phyloP scores from a whole-genome alignment of 306 rosid genomes.

The Cicer yamashitae region DNA sequence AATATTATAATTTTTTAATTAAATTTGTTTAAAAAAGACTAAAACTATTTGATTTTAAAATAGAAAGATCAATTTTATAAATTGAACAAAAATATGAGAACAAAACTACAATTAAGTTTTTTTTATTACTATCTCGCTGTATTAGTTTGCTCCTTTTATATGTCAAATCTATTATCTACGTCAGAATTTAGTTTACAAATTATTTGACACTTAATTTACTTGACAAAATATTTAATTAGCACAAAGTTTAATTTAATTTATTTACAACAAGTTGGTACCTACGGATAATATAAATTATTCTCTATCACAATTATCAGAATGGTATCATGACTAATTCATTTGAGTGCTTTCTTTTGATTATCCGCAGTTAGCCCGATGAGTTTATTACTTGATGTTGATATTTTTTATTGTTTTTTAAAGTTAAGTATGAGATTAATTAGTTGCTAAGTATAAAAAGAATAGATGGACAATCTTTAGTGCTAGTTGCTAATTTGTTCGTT shows the following conservation, averaged over 20 bases:
- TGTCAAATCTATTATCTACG: too few species aligned
- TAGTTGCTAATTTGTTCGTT: background rate
- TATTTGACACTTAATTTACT: slow-evolving; percentile 32
- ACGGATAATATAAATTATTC: slow-evolving; percentile 49
- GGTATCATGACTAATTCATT: slow-evolving; percentile 47
- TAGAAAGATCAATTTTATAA: too few species aligned
- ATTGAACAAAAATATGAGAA: too few species aligned
- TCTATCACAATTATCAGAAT: slow-evolving; percentile 43
- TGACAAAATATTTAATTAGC: slow-evolving; percentile 8
- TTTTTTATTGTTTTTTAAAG: slow-evolving; percentile 6
- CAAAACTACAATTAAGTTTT: too few species aligned
- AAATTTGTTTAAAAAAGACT: too few species aligned
- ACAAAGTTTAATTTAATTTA: slow-evolving; percentile 34
- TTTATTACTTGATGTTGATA: slow-evolving; percentile 36
- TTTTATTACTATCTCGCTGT: too few species aligned
- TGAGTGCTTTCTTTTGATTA: slow-evolving; percentile 52
- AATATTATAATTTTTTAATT: too few species aligned
- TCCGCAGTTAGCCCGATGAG: slow-evolving; percentile 30
- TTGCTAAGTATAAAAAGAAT: slow-evolving; percentile 37
- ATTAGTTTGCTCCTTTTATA: too few species aligned
- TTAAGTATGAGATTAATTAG: slow-evolving; percentile 32
- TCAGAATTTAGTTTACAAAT: too few species aligned
- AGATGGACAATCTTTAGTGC: slow-evolving; percentile 40
- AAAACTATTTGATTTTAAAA: too few species aligned
- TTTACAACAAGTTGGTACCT: slow-evolving; percentile 43